These are phyloP conservation scores for Ustilago bromivora DNA, from an alignment of 1,284 basidiomycete genomes.

Conservation along the genomic window DNA sequence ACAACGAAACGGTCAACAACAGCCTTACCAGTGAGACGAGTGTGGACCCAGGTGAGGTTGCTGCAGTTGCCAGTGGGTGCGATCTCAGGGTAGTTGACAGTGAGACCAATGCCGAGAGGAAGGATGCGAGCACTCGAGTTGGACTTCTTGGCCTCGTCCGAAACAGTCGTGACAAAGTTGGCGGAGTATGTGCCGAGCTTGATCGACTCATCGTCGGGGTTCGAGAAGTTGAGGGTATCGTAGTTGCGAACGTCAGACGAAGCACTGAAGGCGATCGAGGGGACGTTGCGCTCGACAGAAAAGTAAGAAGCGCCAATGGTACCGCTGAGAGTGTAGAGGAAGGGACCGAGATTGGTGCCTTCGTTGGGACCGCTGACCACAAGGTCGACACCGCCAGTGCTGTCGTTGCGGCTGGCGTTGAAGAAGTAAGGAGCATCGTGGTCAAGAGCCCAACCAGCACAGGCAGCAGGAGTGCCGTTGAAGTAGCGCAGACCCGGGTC, in stretches of 20 bases:
- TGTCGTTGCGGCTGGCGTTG: constrained; percentile 29
- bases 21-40: constrained; percentile 60
- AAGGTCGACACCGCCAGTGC: constrained; percentile 38
- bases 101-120: constrained; percentile 56
- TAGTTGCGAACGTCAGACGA: constrained; percentile 46
- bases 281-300: constrained; percentile 52
- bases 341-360: constrained; percentile 56
- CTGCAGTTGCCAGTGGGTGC: constrained; percentile 41
- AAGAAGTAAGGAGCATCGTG: constrained; percentile 49
- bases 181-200: constrained; percentile 54
- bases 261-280: constrained; percentile 61
- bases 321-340: constrained; percentile 60
- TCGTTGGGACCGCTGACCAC: constrained; percentile 52
- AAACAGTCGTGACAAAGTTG: constrained; percentile 57
- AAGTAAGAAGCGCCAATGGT: constrained; percentile 61
- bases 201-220: constrained; percentile 53
- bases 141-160: constrained; percentile 38
- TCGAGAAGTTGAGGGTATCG: constrained; percentile 40
- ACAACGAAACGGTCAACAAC: constrained; percentile 53
- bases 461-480: constrained; percentile 57
- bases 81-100: constrained; percentile 59
- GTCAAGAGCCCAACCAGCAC: constrained; percentile 51
- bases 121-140: constrained; percentile 33
- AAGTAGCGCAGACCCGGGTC: constrained; percentile 54
- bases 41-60: constrained; percentile 30